These are phyloP conservation scores for Amoebophrya sp. DNA, from an alignment of 169 alveolate species.

Conservation along the genomic window DNA sequence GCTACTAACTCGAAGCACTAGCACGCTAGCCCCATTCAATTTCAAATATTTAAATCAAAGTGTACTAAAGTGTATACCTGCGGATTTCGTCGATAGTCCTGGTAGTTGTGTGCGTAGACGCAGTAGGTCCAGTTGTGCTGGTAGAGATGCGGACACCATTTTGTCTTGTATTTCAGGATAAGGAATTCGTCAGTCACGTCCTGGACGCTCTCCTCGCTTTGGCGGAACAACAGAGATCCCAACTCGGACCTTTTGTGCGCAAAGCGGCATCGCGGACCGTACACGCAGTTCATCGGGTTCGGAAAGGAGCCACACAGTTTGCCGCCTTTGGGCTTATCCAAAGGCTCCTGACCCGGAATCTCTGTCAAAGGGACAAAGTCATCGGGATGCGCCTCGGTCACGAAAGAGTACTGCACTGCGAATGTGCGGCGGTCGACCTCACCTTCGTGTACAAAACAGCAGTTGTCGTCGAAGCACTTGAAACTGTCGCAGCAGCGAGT, in stretches of 20 bases:
- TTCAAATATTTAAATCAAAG: too few relatives aligned
- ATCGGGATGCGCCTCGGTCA: not conserved
- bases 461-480: slow-evolving; percentile 26
- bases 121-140: slow-evolving; percentile 27
- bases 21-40: too few relatives aligned
- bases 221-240: not conserved
- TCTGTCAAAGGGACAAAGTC: not conserved
- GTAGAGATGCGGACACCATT: slow-evolving; percentile 9
- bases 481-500: not conserved
- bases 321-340: not conserved
- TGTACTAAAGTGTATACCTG: too few relatives aligned
- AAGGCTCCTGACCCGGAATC: not conserved
- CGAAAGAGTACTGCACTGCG: slow-evolving; percentile 6
- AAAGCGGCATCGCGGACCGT: not conserved
- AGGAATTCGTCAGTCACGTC: not conserved
- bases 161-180: not conserved
- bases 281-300: not conserved
- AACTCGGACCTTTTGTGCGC: not conserved
- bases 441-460: not conserved
- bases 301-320: not conserved
- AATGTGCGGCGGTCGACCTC: not conserved
- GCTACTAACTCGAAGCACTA: too few relatives aligned
- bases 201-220: not conserved
- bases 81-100: slow-evolving; percentile 15
- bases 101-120: slow-evolving; percentile 22